Evolutionary conservation across 2,329 filamentous ascomycete species (phyloP).

Genomic region (Diplodia seriata): DNA sequence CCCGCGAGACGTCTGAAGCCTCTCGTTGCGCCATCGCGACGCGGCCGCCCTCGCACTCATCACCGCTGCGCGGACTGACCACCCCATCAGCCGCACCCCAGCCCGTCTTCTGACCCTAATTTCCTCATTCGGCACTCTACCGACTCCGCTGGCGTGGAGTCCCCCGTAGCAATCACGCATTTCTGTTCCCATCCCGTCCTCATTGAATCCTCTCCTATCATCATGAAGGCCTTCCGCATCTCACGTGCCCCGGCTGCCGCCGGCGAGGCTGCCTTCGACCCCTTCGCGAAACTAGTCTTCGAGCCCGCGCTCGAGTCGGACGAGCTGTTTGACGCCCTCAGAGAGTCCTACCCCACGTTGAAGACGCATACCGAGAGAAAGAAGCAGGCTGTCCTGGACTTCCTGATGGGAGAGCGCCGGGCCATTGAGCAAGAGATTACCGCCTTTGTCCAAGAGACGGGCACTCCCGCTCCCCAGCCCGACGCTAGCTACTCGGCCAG

Average conservation of each 20-base stretch:
- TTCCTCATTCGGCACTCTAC: conserved; percentile 16
- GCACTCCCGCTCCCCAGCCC: conserved; percentile 5
- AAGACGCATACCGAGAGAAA: conserved; percentile 33
- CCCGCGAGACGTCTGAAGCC: conserved; percentile 18
- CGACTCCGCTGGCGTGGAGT: conserved; percentile 28
- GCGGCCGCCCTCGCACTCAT: conserved; percentile 15
- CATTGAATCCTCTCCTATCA: conserved; percentile 17
- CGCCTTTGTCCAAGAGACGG: conserved; percentile 26
- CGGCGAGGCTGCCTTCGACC: conserved; percentile 21
- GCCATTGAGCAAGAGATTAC: conserved; percentile 32
- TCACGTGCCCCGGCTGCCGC: conserved; percentile 30
- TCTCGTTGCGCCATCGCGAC: conserved; percentile 25
- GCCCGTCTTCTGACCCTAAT: background rate
- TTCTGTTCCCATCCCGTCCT: conserved; percentile 17
- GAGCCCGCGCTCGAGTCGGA: conserved; percentile 34
- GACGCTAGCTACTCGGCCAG: conserved; percentile 10
- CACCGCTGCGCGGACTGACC: conserved; percentile 6
- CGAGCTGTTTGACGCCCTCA: conserved; percentile 33
- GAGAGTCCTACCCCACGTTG: conserved; percentile 27
- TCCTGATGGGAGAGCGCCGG: conserved; percentile 32
- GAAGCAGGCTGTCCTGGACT: conserved; percentile 33
- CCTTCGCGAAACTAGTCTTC: conserved; percentile 33
- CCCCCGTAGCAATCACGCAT: conserved; percentile 16
- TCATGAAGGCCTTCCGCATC: conserved; percentile 31
- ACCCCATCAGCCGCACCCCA: conserved; percentile 10